Evolutionary conservation across 2,329 filamentous ascomycete genomes (phyloP), one percentile per base, ranked within the genome.

Genomic region (Claviceps sp.): DNA sequence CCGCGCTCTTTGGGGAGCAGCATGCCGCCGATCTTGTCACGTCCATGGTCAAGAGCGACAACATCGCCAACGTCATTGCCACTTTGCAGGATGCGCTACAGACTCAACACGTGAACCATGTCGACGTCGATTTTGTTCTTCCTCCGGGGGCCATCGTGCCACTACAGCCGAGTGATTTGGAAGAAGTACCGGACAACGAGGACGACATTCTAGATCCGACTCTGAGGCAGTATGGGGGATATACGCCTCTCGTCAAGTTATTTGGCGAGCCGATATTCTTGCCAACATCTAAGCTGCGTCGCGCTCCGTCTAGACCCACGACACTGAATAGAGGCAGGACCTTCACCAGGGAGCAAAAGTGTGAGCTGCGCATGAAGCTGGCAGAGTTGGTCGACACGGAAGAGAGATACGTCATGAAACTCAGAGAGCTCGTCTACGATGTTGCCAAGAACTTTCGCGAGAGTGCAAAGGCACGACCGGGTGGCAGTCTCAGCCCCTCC

Each of bases 301-400:
- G 91, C 58, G 89, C 89, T 2, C 89, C 91, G 2, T 96, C 90
- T 5, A 88, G 87, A 61, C 86, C 90, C 6, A 89, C 83, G 40
- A 83, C 87, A 39, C 71, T 93, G 47, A 93, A 87, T 64, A 78
- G 85, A 57, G 86, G 80, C 59, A 86, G 83, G 59, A 79, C 83
- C 0, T 94, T 96, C 61, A 77, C 83, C 38, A 83, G 82, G 58
- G 82, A 86, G 52, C 88, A 96, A 62, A 94, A 95, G 62, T 78
- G 89, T 58, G 85, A 86, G 50, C 71, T 96, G 58, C 82, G 90
- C 42, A 85, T 90, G 67, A 91, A 95, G 66, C 83, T 98, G 75
- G 83, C 80, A 53, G 93, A 98, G 66, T 71, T 97, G 54, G 80
- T 96, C 37, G 87, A 95, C 61, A 98, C 93, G 0, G 93, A 98